Conservation (phyloP, 2,329 filamentous ascomycete genomes). For the Fusarium gaditjirri region DNA sequence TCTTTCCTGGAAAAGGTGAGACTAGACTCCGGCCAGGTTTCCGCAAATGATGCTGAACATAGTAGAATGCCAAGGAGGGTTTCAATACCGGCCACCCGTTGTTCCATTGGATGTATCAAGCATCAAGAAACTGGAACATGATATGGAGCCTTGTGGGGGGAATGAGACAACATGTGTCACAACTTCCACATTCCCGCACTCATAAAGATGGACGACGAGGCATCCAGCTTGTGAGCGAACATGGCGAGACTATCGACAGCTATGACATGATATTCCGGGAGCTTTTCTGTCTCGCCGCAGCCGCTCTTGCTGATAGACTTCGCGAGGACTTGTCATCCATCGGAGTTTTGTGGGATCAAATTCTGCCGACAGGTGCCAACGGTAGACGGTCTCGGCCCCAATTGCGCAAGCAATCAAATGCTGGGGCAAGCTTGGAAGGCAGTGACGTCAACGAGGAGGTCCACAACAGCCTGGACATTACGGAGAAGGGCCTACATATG, state of each 20-base stretch:
- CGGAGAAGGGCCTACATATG: conserved; percentile 53
- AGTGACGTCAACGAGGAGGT: conserved; percentile 29
- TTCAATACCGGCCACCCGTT: conserved; percentile 81
- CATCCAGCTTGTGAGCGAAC: conserved; percentile 61
- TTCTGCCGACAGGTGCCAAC: conserved; percentile 71
- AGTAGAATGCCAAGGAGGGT: conserved; percentile 68
- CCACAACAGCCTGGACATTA: conserved; percentile 48
- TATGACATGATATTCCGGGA: conserved; percentile 84
- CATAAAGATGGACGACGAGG: conserved; percentile 37
- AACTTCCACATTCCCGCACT: conserved; percentile 51
- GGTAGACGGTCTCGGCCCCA: conserved; percentile 34
- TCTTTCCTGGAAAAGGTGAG: conserved; percentile 74
- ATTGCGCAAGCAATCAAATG: conserved; percentile 28
- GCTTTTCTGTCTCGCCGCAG: conserved; percentile 82
- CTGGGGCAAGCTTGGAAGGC: conserved; percentile 20
- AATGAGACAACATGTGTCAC: conserved; percentile 77
- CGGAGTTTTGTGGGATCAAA: conserved; percentile 80
- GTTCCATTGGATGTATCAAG: conserved; percentile 88
- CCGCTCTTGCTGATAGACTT: conserved; percentile 75
- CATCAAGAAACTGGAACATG: conserved; percentile 79
- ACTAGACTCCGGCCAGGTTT: conserved; percentile 1
- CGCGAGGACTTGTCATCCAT: conserved; percentile 70
- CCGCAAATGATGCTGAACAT: conserved; percentile 22
- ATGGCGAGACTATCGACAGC: conserved; percentile 69
- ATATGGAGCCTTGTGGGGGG: conserved; percentile 74